phyloP scores from a whole-genome alignment of 306 rosid genomes.

The Alnus glutinosa region DNA sequence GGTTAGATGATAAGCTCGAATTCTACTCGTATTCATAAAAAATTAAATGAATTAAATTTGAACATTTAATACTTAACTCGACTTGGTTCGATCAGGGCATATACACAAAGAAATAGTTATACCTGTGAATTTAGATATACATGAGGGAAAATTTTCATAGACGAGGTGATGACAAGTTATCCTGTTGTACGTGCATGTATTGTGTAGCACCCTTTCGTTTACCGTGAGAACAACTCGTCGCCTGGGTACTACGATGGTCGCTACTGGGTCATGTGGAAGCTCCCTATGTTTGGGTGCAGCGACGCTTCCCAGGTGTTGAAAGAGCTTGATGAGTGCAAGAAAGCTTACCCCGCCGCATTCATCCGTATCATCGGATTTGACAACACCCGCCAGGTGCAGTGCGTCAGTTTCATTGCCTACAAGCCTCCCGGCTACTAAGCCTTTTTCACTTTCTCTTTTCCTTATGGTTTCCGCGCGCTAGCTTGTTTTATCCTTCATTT shows the following conservation, averaged over 20 bases:
- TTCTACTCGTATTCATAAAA: too few relatives aligned
- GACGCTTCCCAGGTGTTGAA: conserved; percentile 37
- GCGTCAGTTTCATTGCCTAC: conserved; percentile 56
- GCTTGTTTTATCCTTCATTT: background rate
- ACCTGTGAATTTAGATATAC: background rate
- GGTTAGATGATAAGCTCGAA: too few relatives aligned
- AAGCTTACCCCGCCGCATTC: conserved; percentile 36
- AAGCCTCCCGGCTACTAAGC: conserved; percentile 29
- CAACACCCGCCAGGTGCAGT: conserved; percentile 51
- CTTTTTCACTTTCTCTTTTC: background rate
- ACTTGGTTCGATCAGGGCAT: too few relatives aligned
- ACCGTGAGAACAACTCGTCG: conserved; percentile 44
- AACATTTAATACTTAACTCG: too few relatives aligned
- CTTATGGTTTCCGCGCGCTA: too few relatives aligned
- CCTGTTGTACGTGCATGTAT: background rate
- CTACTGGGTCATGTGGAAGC: conserved; percentile 67
- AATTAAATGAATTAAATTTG: too few relatives aligned
- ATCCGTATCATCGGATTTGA: conserved; percentile 55
- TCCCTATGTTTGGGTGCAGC: conserved; percentile 52
- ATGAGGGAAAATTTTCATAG: too few relatives aligned
- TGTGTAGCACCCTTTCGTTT: conserved; percentile 29
- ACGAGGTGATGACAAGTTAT: background rate
- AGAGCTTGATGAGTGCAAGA: conserved; percentile 39
- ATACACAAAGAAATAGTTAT: background rate
- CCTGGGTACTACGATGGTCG: conserved; percentile 65